Percentiles rank a stretch among this genome's conserved stretches.
These are phyloP conservation scores for Hanseniaspora valbyensis DNA, from an alignment of 805 yeast genomes.

Conservation along the genomic window DNA sequence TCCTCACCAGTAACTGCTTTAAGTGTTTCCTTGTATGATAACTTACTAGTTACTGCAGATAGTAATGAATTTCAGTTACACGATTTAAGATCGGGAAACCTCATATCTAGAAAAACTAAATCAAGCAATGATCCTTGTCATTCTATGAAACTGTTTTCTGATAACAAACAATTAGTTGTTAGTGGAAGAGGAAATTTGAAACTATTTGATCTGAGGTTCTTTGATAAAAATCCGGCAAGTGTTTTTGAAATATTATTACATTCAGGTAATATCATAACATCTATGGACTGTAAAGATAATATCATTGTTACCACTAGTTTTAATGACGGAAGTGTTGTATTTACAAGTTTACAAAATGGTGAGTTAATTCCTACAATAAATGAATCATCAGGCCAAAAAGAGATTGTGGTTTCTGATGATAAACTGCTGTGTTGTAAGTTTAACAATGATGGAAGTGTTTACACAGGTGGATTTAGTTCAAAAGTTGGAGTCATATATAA, in stretches of 20 bases:
- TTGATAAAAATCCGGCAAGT: background rate
- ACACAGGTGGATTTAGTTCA: conserved; percentile 5
- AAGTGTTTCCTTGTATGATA: background rate
- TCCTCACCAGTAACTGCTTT: background rate
- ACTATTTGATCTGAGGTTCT: conserved; percentile 6
- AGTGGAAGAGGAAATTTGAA: conserved; percentile 2
- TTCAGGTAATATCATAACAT: conserved; percentile 8
- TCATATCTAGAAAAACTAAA: background rate
- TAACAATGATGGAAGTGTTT: background rate
- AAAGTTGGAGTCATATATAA: background rate
- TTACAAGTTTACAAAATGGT: background rate
- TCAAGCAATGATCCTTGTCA: background rate
- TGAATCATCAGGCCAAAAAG: background rate
- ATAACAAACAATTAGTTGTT: background rate
- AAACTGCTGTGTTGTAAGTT: conserved; percentile 3
- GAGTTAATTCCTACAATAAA: background rate
- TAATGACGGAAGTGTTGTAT: conserved; percentile 3
- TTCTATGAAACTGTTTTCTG: background rate
- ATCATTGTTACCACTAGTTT: conserved; percentile 2
- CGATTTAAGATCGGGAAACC: conserved; percentile 7
- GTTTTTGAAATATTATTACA: background rate
- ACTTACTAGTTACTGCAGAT: background rate
- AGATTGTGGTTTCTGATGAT: background rate
- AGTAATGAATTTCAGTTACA: conserved; percentile 1
- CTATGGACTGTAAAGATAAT: background rate